A percentile compares a stretch with the other conserved stretches of the same genome.
phyloP scores from a whole-genome alignment of 169 alveolate species.

The Eimeria brunetti region DNA sequence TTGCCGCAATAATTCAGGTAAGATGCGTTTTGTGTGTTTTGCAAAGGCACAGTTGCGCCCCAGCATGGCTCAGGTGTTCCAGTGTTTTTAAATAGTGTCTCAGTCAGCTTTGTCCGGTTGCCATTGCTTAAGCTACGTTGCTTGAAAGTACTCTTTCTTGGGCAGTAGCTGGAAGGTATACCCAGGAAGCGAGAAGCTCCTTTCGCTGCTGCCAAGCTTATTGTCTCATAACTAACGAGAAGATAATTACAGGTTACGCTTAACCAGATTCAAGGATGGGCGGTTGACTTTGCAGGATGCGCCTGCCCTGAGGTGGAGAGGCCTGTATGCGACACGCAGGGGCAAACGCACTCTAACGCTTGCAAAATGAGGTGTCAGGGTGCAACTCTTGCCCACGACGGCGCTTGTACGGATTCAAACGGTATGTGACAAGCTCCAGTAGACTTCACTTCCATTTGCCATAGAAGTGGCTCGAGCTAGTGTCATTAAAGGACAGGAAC shows the following conservation, averaged over 20 bases:
- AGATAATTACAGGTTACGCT: background rate
- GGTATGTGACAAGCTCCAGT: background rate
- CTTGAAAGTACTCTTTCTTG: background rate
- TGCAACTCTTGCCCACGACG: conserved; percentile 8
- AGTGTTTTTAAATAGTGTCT: background rate
- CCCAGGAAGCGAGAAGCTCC: background rate
- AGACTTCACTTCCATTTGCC: background rate
- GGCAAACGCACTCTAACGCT: conserved; percentile 40
- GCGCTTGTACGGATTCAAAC: background rate
- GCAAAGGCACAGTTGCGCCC: background rate
- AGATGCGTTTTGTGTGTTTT: background rate
- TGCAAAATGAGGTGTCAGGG: conserved; percentile 63
- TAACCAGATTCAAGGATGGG: background rate
- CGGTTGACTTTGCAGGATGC: conserved; percentile 50
- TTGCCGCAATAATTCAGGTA: background rate
- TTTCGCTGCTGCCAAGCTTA: background rate
- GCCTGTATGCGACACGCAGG: conserved; percentile 72
- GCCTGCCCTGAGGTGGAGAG: conserved; percentile 44
- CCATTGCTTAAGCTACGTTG: background rate
- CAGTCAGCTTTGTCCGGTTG: background rate
- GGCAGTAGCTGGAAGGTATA: background rate
- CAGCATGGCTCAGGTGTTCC: background rate
- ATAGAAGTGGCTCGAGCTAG: background rate
- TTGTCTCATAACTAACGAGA: background rate
- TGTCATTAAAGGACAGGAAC: background rate